Evolutionary conservation across 805 yeast genomes (phyloP).

Genomic region (Tetrapisispora pingtungensis): DNA sequence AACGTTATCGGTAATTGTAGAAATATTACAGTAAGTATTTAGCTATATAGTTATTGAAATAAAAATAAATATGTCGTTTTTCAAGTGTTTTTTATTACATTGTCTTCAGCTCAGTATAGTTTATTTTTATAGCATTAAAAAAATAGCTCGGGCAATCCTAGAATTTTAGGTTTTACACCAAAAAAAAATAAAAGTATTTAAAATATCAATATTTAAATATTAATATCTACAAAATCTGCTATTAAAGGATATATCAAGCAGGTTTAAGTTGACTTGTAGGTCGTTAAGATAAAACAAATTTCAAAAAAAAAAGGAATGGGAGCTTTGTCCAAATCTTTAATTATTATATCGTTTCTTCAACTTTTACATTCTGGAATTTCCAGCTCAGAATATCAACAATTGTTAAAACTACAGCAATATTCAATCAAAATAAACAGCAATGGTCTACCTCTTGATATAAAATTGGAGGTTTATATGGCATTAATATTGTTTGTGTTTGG

Average conservation of each 20-base stretch:
- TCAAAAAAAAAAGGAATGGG: slow-evolving; percentile 8
- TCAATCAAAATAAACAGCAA: background rate
- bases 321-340: slow-evolving; percentile 8
- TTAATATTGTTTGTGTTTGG: slow-evolving; percentile 18
- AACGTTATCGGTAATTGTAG: too few relatives aligned
- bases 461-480: slow-evolving; percentile 20
- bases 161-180: background rate
- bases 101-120: too few relatives aligned
- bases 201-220: too few relatives aligned
- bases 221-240: too few relatives aligned
- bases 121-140: too few relatives aligned
- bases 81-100: background rate
- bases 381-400: slow-evolving; percentile 26
- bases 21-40: too few relatives aligned
- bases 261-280: too few relatives aligned
- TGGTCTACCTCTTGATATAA: slow-evolving; percentile 23
- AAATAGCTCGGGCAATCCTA: background rate
- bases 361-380: slow-evolving; percentile 27
- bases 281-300: too few relatives aligned
- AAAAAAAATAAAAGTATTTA: too few relatives aligned
- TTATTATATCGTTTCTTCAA: slow-evolving; percentile 10
- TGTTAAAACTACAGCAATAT: slow-evolving; percentile 10
- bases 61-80: background rate
- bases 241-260: too few relatives aligned
- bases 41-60: background rate